phyloP scores from a whole-genome alignment of 1,139 yeast genomes.

The Geotrichum fermentans region DNA sequence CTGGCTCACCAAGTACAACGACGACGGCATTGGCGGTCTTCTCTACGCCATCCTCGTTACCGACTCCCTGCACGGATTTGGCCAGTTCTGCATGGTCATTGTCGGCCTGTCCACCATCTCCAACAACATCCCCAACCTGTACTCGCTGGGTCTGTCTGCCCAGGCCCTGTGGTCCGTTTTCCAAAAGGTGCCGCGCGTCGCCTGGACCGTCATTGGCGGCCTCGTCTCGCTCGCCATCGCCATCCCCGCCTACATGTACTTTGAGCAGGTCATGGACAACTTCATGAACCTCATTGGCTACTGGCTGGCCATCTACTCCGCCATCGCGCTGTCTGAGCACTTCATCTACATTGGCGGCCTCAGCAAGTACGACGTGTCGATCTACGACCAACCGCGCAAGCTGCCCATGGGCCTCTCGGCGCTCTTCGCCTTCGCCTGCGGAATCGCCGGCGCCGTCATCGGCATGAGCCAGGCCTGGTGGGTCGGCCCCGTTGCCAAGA shows the following conservation, averaged over 20 bases:
- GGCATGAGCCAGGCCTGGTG: slow-evolving; percentile 90
- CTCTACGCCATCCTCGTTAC: slow-evolving; percentile 71
- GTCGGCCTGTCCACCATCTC: slow-evolving; percentile 81
- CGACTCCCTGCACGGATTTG: slow-evolving; percentile 80
- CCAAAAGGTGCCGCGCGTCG: slow-evolving; percentile 66
- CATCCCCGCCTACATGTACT: slow-evolving; percentile 78
- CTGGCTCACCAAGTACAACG: slow-evolving; percentile 52
- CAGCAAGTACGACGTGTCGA: slow-evolving; percentile 56
- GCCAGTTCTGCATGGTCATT: slow-evolving; percentile 81
- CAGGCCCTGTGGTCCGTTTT: slow-evolving; percentile 77
- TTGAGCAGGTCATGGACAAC: slow-evolving; percentile 67
- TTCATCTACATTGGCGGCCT: slow-evolving; percentile 60
- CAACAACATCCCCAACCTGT: slow-evolving; percentile 89
- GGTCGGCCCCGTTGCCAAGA: slow-evolving; percentile 58
- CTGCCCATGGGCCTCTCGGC: slow-evolving; percentile 80
- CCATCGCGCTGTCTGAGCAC: slow-evolving; percentile 71
- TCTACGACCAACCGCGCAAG: slow-evolving; percentile 51
- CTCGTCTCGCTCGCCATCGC: slow-evolving; percentile 75
- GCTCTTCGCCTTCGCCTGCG: slow-evolving; percentile 68
- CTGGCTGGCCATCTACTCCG: slow-evolving; percentile 81
- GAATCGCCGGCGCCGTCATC: slow-evolving; percentile 76
- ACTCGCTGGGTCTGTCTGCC: slow-evolving; percentile 78
- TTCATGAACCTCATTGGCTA: slow-evolving; percentile 89
- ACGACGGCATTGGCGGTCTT: slow-evolving; percentile 72
- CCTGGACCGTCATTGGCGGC: slow-evolving; percentile 77